Conservation (phyloP, 106 monocot species). For the Dendrobium catenatum region DNA sequence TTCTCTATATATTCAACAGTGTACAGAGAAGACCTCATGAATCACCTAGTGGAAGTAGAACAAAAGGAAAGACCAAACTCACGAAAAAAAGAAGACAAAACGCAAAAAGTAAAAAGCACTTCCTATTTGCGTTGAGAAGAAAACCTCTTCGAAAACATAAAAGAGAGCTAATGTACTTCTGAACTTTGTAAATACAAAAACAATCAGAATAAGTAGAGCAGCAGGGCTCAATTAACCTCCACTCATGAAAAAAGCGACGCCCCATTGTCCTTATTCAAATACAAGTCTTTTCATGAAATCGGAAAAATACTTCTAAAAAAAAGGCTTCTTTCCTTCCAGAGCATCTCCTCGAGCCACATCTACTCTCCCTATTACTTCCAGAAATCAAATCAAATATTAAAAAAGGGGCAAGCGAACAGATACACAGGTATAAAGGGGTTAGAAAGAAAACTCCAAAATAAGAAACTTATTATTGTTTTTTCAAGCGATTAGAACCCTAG, state of each 20-base stretch:
- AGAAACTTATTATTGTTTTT: background rate
- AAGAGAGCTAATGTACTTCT: background rate
- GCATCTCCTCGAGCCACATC: background rate
- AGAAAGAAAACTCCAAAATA: background rate
- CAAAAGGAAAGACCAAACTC: no score
- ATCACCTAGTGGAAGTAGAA: no score
- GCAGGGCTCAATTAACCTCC: background rate
- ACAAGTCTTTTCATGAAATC: background rate
- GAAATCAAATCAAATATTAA: background rate
- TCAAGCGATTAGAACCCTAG: background rate
- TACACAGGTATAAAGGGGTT: background rate
- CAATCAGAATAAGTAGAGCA: background rate
- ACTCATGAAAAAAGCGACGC: background rate
- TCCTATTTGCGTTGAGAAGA: no score
- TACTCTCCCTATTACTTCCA: background rate
- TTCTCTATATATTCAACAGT: background rate
- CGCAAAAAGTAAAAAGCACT: no score
- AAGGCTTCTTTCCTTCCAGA: background rate
- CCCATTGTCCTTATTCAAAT: background rate
- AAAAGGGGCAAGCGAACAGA: background rate
- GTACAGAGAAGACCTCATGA: no score
- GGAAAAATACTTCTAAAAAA: background rate
- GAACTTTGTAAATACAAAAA: background rate
- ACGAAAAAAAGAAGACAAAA: no score
- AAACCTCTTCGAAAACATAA: no score